phyloP scores from a whole-genome alignment of 1,284 basidiomycete species.

The Sparassis latifolia region DNA sequence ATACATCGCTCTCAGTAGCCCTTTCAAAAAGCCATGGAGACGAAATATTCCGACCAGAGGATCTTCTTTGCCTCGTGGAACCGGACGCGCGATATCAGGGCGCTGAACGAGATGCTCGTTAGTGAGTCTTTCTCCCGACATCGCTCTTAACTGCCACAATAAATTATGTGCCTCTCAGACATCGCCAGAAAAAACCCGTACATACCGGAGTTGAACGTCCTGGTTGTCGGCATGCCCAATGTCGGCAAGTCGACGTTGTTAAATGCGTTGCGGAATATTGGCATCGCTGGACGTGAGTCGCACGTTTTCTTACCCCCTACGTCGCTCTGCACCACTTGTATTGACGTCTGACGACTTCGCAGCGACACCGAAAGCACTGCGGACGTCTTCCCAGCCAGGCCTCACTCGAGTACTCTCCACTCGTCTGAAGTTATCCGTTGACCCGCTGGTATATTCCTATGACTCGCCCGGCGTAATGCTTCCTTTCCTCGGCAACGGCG shows the following conservation, averaged over 20 bases:
- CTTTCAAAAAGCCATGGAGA: constrained; percentile 61
- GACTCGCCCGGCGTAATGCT: constrained; percentile 98
- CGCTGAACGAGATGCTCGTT: constrained; percentile 59
- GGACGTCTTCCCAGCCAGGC: constrained; percentile 85
- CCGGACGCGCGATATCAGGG: constrained; percentile 53
- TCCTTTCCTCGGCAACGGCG: constrained; percentile 86
- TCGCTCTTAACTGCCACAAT: not conserved
- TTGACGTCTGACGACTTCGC: not conserved
- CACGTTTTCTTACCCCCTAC: not conserved
- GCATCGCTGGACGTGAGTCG: constrained; percentile 74
- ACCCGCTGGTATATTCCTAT: constrained; percentile 87
- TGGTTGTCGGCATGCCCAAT: constrained; percentile 97
- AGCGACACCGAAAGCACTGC: constrained; percentile 79
- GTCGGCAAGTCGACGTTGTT: constrained; percentile 95
- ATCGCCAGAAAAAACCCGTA: constrained; percentile 64
- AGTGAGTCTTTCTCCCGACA: constrained; percentile 42
- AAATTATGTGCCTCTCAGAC: constrained; percentile 32
- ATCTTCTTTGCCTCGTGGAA: constrained; percentile 69
- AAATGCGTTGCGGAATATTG: constrained; percentile 86
- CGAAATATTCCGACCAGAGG: constrained; percentile 60
- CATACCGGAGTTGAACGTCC: constrained; percentile 73
- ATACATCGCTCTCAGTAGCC: constrained; percentile 37
- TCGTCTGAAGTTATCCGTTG: constrained; percentile 71
- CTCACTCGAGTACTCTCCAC: constrained; percentile 80
- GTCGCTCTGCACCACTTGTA: not conserved